Conservation (phyloP, 306 rosid species). For the Corylus heterophylla region DNA sequence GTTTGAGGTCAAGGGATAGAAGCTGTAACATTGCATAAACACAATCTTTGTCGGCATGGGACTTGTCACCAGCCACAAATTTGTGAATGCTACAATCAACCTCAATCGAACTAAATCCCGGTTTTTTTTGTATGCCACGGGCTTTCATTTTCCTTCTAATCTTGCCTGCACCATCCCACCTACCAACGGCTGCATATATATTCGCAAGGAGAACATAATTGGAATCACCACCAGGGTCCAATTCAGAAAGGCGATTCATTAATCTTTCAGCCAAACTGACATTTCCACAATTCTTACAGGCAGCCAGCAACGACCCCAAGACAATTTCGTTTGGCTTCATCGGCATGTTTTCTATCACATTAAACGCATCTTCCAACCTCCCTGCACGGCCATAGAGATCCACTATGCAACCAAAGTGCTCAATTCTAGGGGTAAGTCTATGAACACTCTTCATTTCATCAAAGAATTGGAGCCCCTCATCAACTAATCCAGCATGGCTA, state of each 20-base stretch:
- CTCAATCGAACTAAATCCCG: slow-evolving; percentile 76
- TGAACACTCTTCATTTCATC: slow-evolving; percentile 53
- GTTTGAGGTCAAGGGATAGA: slow-evolving; percentile 59
- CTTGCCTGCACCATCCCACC: slow-evolving; percentile 78
- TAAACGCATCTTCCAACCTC: slow-evolving; percentile 68
- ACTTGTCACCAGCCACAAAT: slow-evolving; percentile 73
- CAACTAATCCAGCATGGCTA: slow-evolving; percentile 77
- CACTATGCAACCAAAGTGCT: slow-evolving; percentile 87
- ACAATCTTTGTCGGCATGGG: slow-evolving; percentile 48
- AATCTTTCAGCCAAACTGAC: slow-evolving; percentile 72
- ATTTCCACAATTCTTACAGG: slow-evolving; percentile 73
- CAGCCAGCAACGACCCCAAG: slow-evolving; percentile 86
- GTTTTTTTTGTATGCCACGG: slow-evolving; percentile 68
- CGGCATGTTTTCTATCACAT: slow-evolving; percentile 67
- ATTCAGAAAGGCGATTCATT: slow-evolving; percentile 49
- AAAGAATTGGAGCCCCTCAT: slow-evolving; percentile 64
- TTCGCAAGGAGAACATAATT: slow-evolving; percentile 84
- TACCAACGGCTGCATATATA: slow-evolving; percentile 73
- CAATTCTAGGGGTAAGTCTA: slow-evolving; percentile 58
- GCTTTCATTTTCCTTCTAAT: slow-evolving; percentile 70
- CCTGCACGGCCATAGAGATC: slow-evolving; percentile 89
- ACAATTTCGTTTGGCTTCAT: slow-evolving; percentile 87
- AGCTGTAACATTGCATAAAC: slow-evolving; percentile 51
- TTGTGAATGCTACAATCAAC: slow-evolving; percentile 69
- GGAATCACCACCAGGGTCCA: slow-evolving; percentile 70